Percentiles rank a stretch among this genome's conserved stretches.
Evolutionary conservation across 1,139 yeast species (phyloP).

Genomic region (Pneumocystis carinii): DNA sequence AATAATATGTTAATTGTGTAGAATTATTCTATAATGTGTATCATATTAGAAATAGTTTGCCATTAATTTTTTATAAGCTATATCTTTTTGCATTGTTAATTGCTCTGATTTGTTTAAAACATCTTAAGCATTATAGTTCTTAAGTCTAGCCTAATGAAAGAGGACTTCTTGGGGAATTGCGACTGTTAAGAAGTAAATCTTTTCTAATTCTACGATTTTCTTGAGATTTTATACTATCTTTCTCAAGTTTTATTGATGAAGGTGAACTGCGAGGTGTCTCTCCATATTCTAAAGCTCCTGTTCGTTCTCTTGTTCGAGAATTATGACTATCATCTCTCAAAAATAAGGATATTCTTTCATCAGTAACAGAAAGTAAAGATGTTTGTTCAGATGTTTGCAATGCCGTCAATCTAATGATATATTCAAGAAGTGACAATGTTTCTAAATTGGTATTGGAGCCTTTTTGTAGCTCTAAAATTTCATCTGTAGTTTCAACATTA

Average conservation of each 20-base stretch:
- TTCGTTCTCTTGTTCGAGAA: neutral
- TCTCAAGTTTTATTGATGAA: neutral
- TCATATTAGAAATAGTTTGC: neutral
- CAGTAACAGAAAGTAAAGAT: constrained; percentile 41
- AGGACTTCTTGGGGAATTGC: neutral
- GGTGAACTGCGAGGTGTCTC: neutral
- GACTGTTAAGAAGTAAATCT: neutral
- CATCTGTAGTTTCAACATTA: neutral
- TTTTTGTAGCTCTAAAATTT: constrained; percentile 3
- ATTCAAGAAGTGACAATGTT: constrained; percentile 49
- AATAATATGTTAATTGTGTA: neutral
- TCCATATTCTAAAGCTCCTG: neutral
- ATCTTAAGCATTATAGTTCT: neutral
- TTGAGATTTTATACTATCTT: neutral
- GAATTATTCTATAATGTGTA: neutral
- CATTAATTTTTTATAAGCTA: neutral
- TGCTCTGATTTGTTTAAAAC: neutral
- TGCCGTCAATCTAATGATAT: constrained; percentile 44
- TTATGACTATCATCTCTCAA: constrained; percentile 37
- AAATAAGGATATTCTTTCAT: constrained; percentile 52
- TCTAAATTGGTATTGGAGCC: constrained; percentile 7
- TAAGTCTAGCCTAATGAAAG: neutral
- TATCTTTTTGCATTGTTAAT: neutral
- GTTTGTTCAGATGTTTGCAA: constrained; percentile 49
- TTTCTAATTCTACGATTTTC: neutral